A percentile compares a stretch with the other conserved stretches of the same genome.
These are phyloP conservation scores for Lactarius deliciosus DNA, from an alignment of 768 basidiomycete genomes.

Conservation along the genomic window DNA sequence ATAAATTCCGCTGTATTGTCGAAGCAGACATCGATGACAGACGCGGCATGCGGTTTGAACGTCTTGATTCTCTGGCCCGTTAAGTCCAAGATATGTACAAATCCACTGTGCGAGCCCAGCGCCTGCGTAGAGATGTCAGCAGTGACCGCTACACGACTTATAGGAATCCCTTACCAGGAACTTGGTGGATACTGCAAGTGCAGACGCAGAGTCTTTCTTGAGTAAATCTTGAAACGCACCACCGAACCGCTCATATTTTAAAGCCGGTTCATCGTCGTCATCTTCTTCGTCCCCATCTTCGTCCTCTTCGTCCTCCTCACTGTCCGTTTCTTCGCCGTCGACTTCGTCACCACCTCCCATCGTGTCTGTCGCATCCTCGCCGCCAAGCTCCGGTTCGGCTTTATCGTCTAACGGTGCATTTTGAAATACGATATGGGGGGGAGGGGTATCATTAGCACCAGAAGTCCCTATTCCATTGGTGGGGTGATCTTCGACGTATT, in stretches of 20 bases:
- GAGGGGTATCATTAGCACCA: not conserved
- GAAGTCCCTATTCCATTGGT: not conserved
- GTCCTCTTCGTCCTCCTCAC: conserved; percentile 46
- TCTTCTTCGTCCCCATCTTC: conserved; percentile 57
- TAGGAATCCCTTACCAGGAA: conserved; percentile 53
- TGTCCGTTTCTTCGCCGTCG: conserved; percentile 26
- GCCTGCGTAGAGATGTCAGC: conserved; percentile 49
- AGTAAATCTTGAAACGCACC: conserved; percentile 74
- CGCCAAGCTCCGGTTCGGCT: conserved; percentile 3
- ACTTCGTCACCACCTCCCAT: conserved; percentile 31
- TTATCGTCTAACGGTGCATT: not conserved
- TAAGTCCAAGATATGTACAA: conserved; percentile 81
- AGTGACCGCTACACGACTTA: not conserved
- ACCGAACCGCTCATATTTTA: conserved; percentile 86
- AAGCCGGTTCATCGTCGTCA: conserved; percentile 84
- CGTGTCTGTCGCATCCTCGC: not conserved
- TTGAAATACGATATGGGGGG: conserved; percentile 6
- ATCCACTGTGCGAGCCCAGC: conserved; percentile 90
- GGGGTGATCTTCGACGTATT: conserved; percentile 1
- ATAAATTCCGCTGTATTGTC: conserved; percentile 87
- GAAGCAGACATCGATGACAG: conserved; percentile 80
- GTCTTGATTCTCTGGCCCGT: conserved; percentile 82
- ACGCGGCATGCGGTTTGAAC: conserved; percentile 87
- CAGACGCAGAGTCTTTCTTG: conserved; percentile 86
- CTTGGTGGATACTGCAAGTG: conserved; percentile 72